Conservation (phyloP, 768 basidiomycete species). For the Strobilomyces echinocephalus region DNA sequence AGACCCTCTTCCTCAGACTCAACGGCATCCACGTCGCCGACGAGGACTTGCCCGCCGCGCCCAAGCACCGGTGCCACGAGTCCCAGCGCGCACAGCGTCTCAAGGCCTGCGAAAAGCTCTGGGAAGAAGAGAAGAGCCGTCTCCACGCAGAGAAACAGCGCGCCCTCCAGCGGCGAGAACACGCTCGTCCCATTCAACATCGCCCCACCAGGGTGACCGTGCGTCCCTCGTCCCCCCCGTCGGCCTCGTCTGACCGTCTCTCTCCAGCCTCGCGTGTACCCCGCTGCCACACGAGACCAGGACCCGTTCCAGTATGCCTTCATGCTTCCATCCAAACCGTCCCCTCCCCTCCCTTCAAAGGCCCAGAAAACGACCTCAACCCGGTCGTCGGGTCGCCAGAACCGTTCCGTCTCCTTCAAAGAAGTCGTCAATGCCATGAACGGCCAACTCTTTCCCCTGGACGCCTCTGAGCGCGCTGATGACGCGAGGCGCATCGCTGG, state of each 20-base stretch:
- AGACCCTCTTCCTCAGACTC: constrained; percentile 57
- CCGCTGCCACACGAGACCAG: constrained; percentile 14
- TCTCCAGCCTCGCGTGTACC: constrained; percentile 17
- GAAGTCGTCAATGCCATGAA: constrained; percentile 56
- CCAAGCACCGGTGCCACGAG: constrained; percentile 32
- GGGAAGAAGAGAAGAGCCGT: constrained; percentile 44
- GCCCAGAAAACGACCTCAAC: constrained; percentile 4
- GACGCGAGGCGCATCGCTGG: constrained; percentile 30
- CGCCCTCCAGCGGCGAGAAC: constrained; percentile 33
- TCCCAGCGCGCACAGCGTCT: constrained; percentile 38
- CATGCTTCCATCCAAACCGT: constrained; percentile 24
- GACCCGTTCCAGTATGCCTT: constrained; percentile 32
- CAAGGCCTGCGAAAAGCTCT: constrained; percentile 42
- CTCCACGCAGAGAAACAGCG: constrained; percentile 37
- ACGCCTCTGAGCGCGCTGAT: constrained; percentile 30
- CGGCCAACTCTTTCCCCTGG: constrained; percentile 50
- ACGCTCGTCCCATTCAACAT: constrained; percentile 13
- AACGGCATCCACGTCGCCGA: constrained; percentile 55
- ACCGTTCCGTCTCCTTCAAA: constrained; percentile 46
- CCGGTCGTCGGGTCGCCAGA: constrained; percentile 12
- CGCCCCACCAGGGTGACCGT: constrained; percentile 18
- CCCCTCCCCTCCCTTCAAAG: constrained; percentile 20
- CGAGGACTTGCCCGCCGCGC: too few relatives aligned
- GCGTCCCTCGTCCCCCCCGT: constrained; percentile 1
- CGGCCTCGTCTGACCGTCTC: constrained; percentile 1